Evolutionary conservation across 106 monocot species (phyloP).

Genomic region (Dendrobium officinale): DNA sequence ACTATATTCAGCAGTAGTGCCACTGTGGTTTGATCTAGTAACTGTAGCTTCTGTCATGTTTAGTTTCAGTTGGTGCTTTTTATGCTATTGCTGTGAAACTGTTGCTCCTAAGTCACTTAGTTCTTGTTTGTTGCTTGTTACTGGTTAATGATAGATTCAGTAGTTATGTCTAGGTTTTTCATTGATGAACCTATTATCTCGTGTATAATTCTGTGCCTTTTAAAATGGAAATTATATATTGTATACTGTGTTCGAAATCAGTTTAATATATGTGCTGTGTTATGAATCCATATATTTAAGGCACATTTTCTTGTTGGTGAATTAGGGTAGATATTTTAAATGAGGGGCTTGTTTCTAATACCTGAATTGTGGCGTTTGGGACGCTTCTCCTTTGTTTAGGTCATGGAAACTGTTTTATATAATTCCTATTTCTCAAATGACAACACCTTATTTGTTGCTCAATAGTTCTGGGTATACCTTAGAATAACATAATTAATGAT

Average conservation of each 20-base stretch:
- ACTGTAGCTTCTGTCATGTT: background rate
- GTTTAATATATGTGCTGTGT: background rate
- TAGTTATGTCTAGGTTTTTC: background rate
- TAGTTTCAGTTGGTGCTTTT: background rate
- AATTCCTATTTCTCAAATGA: background rate
- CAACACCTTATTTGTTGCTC: background rate
- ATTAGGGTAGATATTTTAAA: background rate
- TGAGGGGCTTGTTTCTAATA: background rate
- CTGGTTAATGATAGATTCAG: too few relatives aligned
- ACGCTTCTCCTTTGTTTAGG: background rate
- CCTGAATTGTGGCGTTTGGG: background rate
- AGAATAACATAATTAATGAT: background rate
- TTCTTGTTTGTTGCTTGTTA: too few relatives aligned
- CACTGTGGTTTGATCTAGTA: background rate
- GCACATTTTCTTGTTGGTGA: background rate
- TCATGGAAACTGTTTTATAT: background rate
- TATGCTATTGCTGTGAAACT: background rate
- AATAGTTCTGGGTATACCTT: background rate
- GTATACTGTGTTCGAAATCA: background rate
- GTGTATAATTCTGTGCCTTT: background rate
- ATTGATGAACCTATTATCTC: background rate
- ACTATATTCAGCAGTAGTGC: slow-evolving; percentile 24
- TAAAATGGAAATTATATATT: background rate
- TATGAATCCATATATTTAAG: background rate
- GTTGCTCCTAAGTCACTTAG: too few relatives aligned